These are phyloP conservation scores for Pseudocercospora vitis DNA, from an alignment of 2,329 filamentous ascomycete genomes.

Conservation along the genomic window DNA sequence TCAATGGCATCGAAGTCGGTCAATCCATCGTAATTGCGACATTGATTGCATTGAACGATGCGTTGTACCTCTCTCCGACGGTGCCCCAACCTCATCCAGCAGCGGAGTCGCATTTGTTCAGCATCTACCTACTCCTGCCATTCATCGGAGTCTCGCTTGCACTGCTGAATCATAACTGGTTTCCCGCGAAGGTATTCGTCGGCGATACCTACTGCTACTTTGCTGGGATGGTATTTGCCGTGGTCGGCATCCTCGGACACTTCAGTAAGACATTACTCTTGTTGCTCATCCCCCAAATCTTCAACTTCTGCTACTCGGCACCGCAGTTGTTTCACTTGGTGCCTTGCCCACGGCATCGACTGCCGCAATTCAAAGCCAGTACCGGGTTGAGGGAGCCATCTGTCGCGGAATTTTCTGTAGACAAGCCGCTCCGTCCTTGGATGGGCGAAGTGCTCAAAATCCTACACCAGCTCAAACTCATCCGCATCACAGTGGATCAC, in stretches of 20 bases:
- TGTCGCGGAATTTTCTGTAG: conserved; percentile 65
- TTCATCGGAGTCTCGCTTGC: conserved; percentile 91
- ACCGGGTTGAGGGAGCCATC: conserved; percentile 86
- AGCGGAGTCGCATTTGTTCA: conserved; percentile 93
- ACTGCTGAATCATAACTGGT: conserved; percentile 90
- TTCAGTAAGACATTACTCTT: conserved; percentile 96
- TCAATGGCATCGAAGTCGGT: conserved; percentile 95
- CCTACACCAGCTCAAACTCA: conserved; percentile 65
- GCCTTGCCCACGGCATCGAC: conserved; percentile 86
- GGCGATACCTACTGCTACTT: conserved; percentile 99
- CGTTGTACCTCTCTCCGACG: conserved; percentile 70
- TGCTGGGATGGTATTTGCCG: conserved; percentile 97
- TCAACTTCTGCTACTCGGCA: conserved; percentile 92
- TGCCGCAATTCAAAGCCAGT: conserved; percentile 83
- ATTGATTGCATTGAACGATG: conserved; percentile 82
- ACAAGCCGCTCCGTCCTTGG: conserved; percentile 65
- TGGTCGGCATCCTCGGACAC: conserved; percentile 93
- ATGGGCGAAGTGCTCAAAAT: conserved; percentile 66
- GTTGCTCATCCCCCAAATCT: conserved; percentile 87
- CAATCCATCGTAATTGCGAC: conserved; percentile 89
- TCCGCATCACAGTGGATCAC: conserved; percentile 67
- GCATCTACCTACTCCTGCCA: conserved; percentile 87
- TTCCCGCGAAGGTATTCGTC: conserved; percentile 90
- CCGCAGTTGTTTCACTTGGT: conserved; percentile 89
- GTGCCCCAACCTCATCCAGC: conserved; percentile 82